phyloP scores from a whole-genome alignment of 208 protist species.

The Leishmania arabica region DNA sequence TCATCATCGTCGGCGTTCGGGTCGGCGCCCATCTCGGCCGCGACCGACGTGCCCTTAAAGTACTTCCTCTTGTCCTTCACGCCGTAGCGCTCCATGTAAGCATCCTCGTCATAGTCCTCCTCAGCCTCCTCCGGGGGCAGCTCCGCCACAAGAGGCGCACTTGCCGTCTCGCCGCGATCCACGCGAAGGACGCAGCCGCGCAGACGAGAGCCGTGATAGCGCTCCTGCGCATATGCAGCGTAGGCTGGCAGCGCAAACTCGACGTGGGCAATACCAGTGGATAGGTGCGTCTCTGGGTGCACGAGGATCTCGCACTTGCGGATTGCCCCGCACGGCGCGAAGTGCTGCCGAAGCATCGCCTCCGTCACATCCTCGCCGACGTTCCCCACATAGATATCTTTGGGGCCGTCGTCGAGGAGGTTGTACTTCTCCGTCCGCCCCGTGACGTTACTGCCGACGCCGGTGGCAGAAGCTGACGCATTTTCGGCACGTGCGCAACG shows the following conservation, averaged over 20 bases:
- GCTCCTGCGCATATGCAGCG: slow-evolving; percentile 80
- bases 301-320: slow-evolving; percentile 72
- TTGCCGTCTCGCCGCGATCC: slow-evolving; percentile 84
- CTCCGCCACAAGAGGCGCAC: slow-evolving; percentile 60
- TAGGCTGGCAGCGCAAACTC: slow-evolving; percentile 82
- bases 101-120: slow-evolving; percentile 78
- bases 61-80: slow-evolving; percentile 74
- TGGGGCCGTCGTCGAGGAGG: slow-evolving; percentile 70
- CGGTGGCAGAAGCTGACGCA: slow-evolving; percentile 3
- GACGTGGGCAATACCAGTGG: slow-evolving; percentile 77
- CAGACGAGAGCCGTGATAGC: slow-evolving; percentile 84
- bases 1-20: slow-evolving; percentile 20
- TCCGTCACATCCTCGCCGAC: slow-evolving; percentile 78
- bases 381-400: slow-evolving; percentile 86
- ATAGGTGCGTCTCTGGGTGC: slow-evolving; percentile 71
- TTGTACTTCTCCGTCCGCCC: slow-evolving; percentile 86
- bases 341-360: slow-evolving; percentile 79
- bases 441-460: slow-evolving; percentile 48
- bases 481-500: slow-evolving; percentile 2
- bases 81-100: slow-evolving; percentile 67
- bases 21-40: slow-evolving; percentile 41
- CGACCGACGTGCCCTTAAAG: slow-evolving; percentile 86
- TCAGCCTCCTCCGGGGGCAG: slow-evolving; percentile 45
- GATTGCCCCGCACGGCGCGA: slow-evolving; percentile 72
- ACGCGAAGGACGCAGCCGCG: slow-evolving; percentile 79